These are phyloP conservation scores for Botrytis squamosa DNA, from an alignment of 2,329 filamentous ascomycete species.

Conservation along the genomic window DNA sequence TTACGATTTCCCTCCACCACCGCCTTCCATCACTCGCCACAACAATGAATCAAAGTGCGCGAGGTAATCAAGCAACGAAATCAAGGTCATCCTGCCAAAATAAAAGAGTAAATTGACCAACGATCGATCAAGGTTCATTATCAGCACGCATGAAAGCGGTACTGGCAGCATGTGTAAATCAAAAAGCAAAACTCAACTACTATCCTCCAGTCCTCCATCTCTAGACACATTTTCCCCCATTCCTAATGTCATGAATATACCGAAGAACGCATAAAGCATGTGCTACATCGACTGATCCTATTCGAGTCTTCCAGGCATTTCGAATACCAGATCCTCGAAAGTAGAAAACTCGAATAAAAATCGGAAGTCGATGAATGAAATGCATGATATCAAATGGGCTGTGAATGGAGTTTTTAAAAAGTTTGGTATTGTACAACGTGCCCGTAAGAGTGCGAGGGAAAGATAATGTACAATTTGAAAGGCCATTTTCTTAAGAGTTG, in stretches of 20 bases:
- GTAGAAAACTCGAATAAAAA: not conserved
- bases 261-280: not conserved
- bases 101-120: conserved; percentile 5
- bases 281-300: not conserved
- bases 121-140: not conserved
- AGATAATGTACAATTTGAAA: conserved; percentile 28
- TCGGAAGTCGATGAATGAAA: not conserved
- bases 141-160: not conserved
- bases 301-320: not conserved
- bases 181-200: not conserved
- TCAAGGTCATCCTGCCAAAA: conserved; percentile 3
- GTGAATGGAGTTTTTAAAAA: not conserved
- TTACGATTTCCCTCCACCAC: not conserved
- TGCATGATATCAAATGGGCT: not conserved
- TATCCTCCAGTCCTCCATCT: not conserved
- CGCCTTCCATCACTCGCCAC: not conserved
- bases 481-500: not conserved
- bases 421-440: conserved; percentile 28
- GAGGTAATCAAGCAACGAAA: conserved; percentile 3
- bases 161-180: conserved; percentile 8
- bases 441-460: conserved; percentile 21
- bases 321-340: not conserved
- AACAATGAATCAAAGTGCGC: conserved; percentile 1
- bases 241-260: not conserved
- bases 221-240: not conserved